Evolutionary conservation across 805 yeast species (phyloP).

Genomic region (Brettanomyces custersianus): DNA sequence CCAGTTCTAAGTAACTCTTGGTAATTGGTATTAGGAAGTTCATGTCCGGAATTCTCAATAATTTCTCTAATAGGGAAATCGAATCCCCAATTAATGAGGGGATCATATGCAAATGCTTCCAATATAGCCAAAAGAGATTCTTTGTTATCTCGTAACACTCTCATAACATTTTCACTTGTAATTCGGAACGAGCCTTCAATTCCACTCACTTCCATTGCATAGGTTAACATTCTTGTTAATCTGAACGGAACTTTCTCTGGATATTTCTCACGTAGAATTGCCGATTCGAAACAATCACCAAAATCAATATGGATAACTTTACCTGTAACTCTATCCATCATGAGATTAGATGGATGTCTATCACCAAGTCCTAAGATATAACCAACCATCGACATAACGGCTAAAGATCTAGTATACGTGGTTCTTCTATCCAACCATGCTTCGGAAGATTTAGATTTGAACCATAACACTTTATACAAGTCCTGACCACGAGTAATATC

Average conservation of each 20-base stretch:
- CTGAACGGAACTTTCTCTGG: conserved; percentile 98
- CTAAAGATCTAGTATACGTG: conserved; percentile 89
- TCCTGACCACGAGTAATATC: conserved; percentile 97
- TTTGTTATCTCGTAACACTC: conserved; percentile 84
- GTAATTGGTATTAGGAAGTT: conserved; percentile 59
- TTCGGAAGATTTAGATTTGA: conserved; percentile 90
- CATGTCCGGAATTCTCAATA: conserved; percentile 64
- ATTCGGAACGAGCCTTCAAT: conserved; percentile 96
- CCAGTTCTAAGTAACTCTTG: conserved; percentile 63
- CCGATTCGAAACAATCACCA: conserved; percentile 99
- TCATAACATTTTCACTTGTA: conserved; percentile 95
- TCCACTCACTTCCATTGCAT: conserved; percentile 98
- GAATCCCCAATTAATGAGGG: conserved; percentile 97
- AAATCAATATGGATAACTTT: conserved; percentile 96
- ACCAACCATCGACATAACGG: conserved; percentile 99
- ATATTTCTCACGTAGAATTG: conserved; percentile 89
- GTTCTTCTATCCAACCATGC: conserved; percentile 98
- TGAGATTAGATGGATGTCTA: conserved; percentile 93
- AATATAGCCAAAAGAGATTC: conserved; percentile 96
- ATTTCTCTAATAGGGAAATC: conserved; percentile 80
- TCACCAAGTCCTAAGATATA: conserved; percentile 95
- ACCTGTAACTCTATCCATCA: conserved; percentile 92
- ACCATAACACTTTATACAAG: conserved; percentile 89
- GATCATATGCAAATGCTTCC: conserved; percentile 98
- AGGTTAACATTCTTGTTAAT: conserved; percentile 90